Evolutionary conservation across 73 alveolate genomes (phyloP).

Genomic region (Paramecium biaurelia): DNA sequence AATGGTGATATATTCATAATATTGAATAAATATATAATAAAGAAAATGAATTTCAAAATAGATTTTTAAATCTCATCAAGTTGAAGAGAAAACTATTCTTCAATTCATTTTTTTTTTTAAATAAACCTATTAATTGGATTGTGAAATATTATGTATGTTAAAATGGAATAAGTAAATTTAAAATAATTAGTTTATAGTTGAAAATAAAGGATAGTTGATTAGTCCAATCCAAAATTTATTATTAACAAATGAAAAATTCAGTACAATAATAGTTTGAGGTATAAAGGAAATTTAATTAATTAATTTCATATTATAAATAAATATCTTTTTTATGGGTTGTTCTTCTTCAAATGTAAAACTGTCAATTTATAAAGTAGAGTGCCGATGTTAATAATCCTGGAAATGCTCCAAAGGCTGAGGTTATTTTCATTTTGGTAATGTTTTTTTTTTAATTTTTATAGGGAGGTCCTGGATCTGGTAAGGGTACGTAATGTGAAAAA

Average conservation of each 20-base stretch:
- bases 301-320: neutral
- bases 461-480: conserved; percentile 96
- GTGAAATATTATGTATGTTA: neutral
- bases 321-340: conserved; percentile 12
- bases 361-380: neutral
- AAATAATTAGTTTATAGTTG: neutral
- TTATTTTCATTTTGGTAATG: conserved; percentile 13
- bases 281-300: neutral
- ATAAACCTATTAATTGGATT: neutral
- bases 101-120: too few relatives aligned
- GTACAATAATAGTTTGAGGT: neutral
- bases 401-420: neutral
- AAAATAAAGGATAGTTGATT: neutral
- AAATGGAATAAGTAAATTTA: too few relatives aligned
- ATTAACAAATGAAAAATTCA: neutral
- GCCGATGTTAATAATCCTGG: neutral
- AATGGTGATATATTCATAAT: conserved; percentile 69
- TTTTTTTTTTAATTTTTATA: neutral
- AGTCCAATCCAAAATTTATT: neutral
- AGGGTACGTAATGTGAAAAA: conserved; percentile 92
- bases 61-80: neutral
- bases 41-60: neutral
- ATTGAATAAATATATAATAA: neutral
- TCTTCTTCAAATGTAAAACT: neutral
- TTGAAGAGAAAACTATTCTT: neutral